phyloP scores from a whole-genome alignment of 2,329 filamentous ascomycete genomes.

The Penicillium sp. region DNA sequence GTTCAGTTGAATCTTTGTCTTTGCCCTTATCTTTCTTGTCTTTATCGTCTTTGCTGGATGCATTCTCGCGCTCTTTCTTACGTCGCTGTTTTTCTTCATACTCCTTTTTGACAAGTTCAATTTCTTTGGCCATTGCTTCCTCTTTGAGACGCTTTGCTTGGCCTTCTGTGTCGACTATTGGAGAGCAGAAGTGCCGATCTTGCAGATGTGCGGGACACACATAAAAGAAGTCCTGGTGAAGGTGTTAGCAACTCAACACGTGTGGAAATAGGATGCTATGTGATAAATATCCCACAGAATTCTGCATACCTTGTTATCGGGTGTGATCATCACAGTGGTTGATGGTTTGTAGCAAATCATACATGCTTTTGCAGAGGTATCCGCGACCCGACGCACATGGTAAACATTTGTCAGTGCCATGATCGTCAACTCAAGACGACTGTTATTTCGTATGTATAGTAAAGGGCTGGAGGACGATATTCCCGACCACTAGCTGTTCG shows the following conservation, averaged over 20 bases:
- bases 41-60: conserved; percentile 50
- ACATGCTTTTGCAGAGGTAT: conserved; percentile 77
- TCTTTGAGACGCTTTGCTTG: conserved; percentile 44
- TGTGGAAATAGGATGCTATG: background rate
- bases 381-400: conserved; percentile 80
- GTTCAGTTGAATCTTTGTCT: conserved; percentile 40
- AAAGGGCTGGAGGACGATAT: too few relatives aligned
- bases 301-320: conserved; percentile 73
- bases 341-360: conserved; percentile 89
- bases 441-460: too few relatives aligned
- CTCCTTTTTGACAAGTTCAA: conserved; percentile 48
- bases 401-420: conserved; percentile 68
- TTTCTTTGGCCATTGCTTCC: conserved; percentile 44
- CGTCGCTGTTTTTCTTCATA: conserved; percentile 75
- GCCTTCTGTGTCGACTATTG: conserved; percentile 46
- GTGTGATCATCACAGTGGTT: conserved; percentile 80
- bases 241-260: background rate
- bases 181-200: conserved; percentile 72
- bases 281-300: background rate
- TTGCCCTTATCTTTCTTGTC: conserved; percentile 43
- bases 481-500: background rate
- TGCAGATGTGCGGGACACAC: conserved; percentile 78
- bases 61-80: conserved; percentile 57
- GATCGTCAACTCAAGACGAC: too few relatives aligned
- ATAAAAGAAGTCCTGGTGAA: conserved; percentile 77